These are phyloP conservation scores for Miscanthus lutarioriparius DNA, from an alignment of 176 grass and related monocot genomes.

Conservation along the genomic window DNA sequence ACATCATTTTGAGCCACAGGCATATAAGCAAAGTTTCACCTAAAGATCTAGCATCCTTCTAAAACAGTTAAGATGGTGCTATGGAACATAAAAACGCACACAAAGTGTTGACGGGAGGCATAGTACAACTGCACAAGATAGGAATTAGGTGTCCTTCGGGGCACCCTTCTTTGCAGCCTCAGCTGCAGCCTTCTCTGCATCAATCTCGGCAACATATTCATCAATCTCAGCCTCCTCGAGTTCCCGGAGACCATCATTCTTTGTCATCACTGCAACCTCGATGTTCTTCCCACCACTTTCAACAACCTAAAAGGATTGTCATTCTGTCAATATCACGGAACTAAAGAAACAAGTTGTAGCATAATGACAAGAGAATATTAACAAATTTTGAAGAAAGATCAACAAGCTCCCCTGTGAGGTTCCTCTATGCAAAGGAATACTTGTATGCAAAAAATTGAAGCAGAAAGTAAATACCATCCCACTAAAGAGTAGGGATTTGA, in stretches of 20 bases:
- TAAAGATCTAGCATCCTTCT: conserved; percentile 20
- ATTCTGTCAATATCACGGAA: neutral
- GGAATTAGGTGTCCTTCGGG: conserved; percentile 44
- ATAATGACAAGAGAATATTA: neutral
- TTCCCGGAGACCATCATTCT: conserved; percentile 55
- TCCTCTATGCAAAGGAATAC: neutral
- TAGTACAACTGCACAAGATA: neutral
- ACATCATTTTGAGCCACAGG: neutral
- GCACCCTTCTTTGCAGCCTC: conserved; percentile 77
- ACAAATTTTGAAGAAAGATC: neutral
- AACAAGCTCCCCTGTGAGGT: neutral
- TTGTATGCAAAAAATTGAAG: neutral
- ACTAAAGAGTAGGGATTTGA: neutral
- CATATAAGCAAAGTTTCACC: conserved; percentile 20
- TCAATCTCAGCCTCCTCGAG: conserved; percentile 75
- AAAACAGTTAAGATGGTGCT: conserved; percentile 33
- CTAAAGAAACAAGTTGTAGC: neutral
- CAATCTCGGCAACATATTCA: conserved; percentile 79
- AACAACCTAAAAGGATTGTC: conserved; percentile 52
- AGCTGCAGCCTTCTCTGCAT: conserved; percentile 86
- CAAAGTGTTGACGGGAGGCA: neutral
- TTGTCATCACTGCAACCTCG: conserved; percentile 65
- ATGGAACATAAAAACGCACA: neutral
- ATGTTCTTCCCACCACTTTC: conserved; percentile 86
- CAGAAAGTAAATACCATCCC: neutral